Conservation (phyloP, 148 eudicot genomes). For the Chenopodium formosanum region DNA sequence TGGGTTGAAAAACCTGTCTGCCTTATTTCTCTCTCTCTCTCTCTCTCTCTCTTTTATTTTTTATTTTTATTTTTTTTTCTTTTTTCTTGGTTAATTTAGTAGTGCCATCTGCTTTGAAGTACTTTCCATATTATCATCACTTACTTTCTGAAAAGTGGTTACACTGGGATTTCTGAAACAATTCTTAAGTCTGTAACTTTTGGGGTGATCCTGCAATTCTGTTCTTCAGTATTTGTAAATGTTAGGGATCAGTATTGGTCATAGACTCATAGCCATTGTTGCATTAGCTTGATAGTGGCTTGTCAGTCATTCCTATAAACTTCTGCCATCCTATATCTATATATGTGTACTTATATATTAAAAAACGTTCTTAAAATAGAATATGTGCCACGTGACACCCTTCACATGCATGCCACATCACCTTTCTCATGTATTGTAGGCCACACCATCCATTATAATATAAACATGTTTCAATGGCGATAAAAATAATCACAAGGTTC, state of each 20-base stretch:
- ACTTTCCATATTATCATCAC: not conserved
- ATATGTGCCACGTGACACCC: too few relatives aligned
- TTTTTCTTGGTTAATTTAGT: not conserved
- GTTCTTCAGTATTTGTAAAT: not conserved
- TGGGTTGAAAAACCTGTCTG: not conserved
- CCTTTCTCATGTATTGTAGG: too few relatives aligned
- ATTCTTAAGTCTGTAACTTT: not conserved
- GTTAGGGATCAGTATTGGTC: not conserved
- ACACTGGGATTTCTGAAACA: not conserved
- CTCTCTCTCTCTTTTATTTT: too few relatives aligned
- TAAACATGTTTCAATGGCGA: too few relatives aligned
- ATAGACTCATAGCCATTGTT: not conserved
- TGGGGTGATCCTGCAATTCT: not conserved
- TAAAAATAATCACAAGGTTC: too few relatives aligned
- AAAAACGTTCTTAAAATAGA: too few relatives aligned
- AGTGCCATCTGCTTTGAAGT: not conserved
- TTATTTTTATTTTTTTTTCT: not conserved
- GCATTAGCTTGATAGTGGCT: constrained; percentile 5
- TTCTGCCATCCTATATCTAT: not conserved
- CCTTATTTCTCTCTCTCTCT: not conserved
- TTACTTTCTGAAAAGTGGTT: not conserved
- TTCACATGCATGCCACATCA: too few relatives aligned
- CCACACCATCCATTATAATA: too few relatives aligned
- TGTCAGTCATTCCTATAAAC: not conserved
- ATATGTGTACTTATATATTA: too few relatives aligned